Evolutionary conservation across 208 protist species (phyloP).

Genomic region (Leishmania lainsoni): DNA sequence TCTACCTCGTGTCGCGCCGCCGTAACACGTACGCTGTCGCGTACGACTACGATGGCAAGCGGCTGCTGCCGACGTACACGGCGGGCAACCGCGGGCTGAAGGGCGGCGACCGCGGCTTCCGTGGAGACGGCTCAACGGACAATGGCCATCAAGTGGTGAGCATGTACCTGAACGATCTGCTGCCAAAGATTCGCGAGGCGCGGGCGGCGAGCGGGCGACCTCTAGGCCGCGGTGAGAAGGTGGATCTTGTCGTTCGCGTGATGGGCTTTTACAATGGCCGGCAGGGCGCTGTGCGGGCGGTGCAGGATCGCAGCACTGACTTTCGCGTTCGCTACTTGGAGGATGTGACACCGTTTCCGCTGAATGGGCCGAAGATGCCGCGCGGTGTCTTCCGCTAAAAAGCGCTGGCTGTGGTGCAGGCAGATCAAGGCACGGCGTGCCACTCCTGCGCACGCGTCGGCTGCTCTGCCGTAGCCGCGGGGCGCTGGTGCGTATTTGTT

Average conservation of each 20-base stretch:
- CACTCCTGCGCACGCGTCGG: background rate
- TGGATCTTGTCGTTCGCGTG: constrained; percentile 88
- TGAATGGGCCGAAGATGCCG: constrained; percentile 91
- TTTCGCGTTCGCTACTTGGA: constrained; percentile 86
- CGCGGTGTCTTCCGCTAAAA: constrained; percentile 76
- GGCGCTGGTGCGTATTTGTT: background rate
- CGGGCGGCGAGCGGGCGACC: constrained; percentile 57
- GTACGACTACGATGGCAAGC: constrained; percentile 84
- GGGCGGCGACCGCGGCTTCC: constrained; percentile 84
- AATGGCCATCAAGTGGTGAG: constrained; percentile 89
- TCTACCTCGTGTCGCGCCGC: constrained; percentile 84
- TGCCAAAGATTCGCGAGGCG: constrained; percentile 74
- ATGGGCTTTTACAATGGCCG: constrained; percentile 93
- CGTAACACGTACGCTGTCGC: constrained; percentile 91
- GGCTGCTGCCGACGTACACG: constrained; percentile 81
- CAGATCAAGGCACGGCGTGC: background rate
- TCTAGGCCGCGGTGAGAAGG: constrained; percentile 69
- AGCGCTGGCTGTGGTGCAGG: background rate
- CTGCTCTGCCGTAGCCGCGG: background rate
- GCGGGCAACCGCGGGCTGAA: constrained; percentile 89
- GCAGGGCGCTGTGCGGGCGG: constrained; percentile 85
- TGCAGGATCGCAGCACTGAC: constrained; percentile 78
- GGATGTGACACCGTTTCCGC: constrained; percentile 90
- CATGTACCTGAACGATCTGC: constrained; percentile 86
- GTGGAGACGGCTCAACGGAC: constrained; percentile 80